Base-by-base conservation (phyloP, 176 grass and related monocot genomes). In the Aegilops longissima region DNA sequence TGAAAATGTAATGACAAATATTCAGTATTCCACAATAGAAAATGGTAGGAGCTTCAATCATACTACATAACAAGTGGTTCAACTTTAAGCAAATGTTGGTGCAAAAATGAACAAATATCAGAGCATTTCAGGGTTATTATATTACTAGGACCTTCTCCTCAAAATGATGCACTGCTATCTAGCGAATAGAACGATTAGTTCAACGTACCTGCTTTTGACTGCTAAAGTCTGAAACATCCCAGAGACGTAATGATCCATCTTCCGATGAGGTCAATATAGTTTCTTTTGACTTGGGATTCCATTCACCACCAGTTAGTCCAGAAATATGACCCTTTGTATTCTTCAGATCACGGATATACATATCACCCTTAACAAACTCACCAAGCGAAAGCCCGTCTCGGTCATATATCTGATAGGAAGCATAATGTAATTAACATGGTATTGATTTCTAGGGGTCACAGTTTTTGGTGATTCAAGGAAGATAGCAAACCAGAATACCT, bases 311-410 rank as follows among this genome's bases (percentile, higher is more conserved):
- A 44, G 96, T 98, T 63, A 98, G 82, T 66, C 96, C 96, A 88
- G 93, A 92, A 73, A 98, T 98, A 70, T 98, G 96, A 27, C 96
- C 96, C 79, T 98, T 98, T 68, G 96, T 98, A 82, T 98, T 98
- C 90, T 95, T 98, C 75, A 98, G 79, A 87, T 98, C 96, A 70
- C 96, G 93, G 56, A 98, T 98, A 87, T 98, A 98, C 96, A 98
- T 98, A 76, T 98, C 93, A 66, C 96, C 96, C 76, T 95, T 98
- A 81, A 96, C 80, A 83, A 98, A 98, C 84, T 98, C 96, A 44
- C 96, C 93, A 31, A 98, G 90, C 1, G 92, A 94, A 84, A 98
- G 93, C 69, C 96, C 96, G 35, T 98, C 96, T 68, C 96, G 90
- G 62, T 98, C 96, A 9, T 94, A 98, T 85, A 98, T 98, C 96